Base-by-base conservation (phyloP, 768 basidiomycete species). In the Pholiota microspora region DNA sequence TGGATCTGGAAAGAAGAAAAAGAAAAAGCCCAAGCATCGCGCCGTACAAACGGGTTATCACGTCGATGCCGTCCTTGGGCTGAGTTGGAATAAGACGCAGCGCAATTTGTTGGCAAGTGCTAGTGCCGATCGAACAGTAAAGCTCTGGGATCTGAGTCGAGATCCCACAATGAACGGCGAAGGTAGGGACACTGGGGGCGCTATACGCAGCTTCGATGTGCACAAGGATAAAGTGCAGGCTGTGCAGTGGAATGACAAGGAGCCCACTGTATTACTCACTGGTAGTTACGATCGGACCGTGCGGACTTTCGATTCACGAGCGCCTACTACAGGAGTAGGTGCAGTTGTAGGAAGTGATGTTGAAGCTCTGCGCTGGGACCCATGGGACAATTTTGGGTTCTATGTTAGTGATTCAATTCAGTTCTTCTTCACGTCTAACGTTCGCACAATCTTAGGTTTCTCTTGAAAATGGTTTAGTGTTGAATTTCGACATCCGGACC, bases 1-100 rank as follows among this genome's bases (percentile, higher is more conserved):
- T 0, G 94, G 93, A n/a, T 95, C 91, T 2, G 94, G 94, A 18
- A 98, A 98, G 76, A 98, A 98, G 73, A 97, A 97, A 78, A 84
- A 86, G 64, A 96, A 93, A 70, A 94, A 94, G 69, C 74, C 78
- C 44, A 92, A 89, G 66, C 80, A 83, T 36, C 83, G 92, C 24
- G 56, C 75, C 1, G 67, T 73, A 0, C 82, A 84, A 56, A 73
- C 83, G 2, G 80, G 81, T 0, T 83, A 94, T 64, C 97, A 98
- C 69, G 92, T 96, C 64, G 95, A 96, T 59, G 92, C 95, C 4
- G 90, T 99, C 35, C 84, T 98, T n/a, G 79, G 84, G 0, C 81
- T 98, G 38, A 90, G 90, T 50, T 98, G 97, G 96, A 98, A 98
- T 65, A 86, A 79, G 53, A 74, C 79, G 2, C 92, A 96, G 64